A percentile compares a stretch with the other conserved stretches of the same genome.
Evolutionary conservation across 495 filamentous ascomycete species (phyloP).

Genomic region (Tricharina praecox): DNA sequence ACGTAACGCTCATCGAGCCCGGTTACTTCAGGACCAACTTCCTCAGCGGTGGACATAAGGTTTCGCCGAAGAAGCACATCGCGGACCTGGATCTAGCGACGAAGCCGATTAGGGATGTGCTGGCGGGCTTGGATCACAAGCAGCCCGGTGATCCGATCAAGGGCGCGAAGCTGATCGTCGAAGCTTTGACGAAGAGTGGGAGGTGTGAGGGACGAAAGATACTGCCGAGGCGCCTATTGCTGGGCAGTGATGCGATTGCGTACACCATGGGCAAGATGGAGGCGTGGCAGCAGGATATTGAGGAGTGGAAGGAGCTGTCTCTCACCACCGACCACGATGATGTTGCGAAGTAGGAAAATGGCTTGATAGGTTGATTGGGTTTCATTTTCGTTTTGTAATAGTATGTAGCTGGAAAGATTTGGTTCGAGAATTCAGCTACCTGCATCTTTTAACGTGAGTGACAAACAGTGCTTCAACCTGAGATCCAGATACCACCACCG

Average conservation of each 20-base stretch:
- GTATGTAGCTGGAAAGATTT: too few species aligned
- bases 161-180: constrained; percentile 33
- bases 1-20: constrained; percentile 34
- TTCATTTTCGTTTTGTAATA: too few species aligned
- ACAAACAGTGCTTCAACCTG: too few species aligned
- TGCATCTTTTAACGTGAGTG: too few species aligned
- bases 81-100: constrained; percentile 21
- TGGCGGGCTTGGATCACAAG: constrained; percentile 15
- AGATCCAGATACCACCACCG: too few species aligned
- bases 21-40: constrained; percentile 27
- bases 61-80: constrained; percentile 15
- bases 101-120: constrained; percentile 11
- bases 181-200: constrained; percentile 32
- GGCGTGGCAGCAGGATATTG: too few species aligned
- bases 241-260: constrained; percentile 32
- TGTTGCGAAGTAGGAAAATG: too few species aligned
- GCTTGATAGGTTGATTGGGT: too few species aligned
- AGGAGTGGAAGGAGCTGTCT: constrained; percentile 30
- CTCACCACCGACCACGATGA: constrained; percentile 29
- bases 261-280: constrained; percentile 29
- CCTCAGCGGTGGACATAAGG: constrained; percentile 25
- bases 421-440: too few species aligned
- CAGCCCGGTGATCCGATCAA: constrained; percentile 36
- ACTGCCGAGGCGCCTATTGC: constrained; percentile 31
- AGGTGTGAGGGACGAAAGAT: constrained; percentile 27